phyloP scores from a whole-genome alignment of 192 early-diverging fungal genomes.

The Mortierella claussenii region DNA sequence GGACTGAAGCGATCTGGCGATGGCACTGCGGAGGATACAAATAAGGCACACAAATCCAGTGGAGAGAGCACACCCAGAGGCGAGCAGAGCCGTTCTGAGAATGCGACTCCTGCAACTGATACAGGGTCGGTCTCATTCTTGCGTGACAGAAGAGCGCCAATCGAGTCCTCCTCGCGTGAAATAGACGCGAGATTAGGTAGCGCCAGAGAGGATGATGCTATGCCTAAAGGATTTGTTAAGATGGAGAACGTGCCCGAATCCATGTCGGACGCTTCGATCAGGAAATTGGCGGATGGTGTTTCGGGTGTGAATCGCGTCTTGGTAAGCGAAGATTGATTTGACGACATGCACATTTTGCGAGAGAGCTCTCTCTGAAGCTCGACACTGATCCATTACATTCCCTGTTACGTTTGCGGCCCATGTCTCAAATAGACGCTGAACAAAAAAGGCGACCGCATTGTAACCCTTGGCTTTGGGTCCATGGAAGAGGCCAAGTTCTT shows the following conservation, averaged over 20 bases:
- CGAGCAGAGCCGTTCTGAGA: slow-evolving; percentile 8
- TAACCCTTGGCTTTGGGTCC: slow-evolving; percentile 39
- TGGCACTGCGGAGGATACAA: background rate
- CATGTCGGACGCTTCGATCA: slow-evolving; percentile 25
- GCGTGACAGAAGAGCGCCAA: slow-evolving; percentile 19
- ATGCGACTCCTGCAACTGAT: background rate
- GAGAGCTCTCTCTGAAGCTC: too few relatives aligned
- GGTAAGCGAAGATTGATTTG: slow-evolving; percentile 19
- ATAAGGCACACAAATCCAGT: slow-evolving; percentile 28
- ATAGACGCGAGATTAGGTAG: background rate
- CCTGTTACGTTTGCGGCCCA: background rate
- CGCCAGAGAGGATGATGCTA: background rate
- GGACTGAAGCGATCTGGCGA: slow-evolving; percentile 31
- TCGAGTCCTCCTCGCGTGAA: background rate
- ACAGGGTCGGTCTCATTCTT: slow-evolving; percentile 23
- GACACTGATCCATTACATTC: background rate
- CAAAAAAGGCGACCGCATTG: slow-evolving; percentile 18
- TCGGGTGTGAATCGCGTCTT: slow-evolving; percentile 41
- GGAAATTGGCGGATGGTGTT: slow-evolving; percentile 26
- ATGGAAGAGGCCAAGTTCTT: slow-evolving; percentile 51
- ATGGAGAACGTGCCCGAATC: slow-evolving; percentile 40
- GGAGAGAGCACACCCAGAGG: slow-evolving; percentile 18
- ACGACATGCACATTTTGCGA: background rate
- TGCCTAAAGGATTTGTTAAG: slow-evolving; percentile 31
- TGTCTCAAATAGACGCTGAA: slow-evolving; percentile 18